These are phyloP conservation scores for Agaricales sp. DNA, from an alignment of 1,284 basidiomycete species.

Conservation along the genomic window DNA sequence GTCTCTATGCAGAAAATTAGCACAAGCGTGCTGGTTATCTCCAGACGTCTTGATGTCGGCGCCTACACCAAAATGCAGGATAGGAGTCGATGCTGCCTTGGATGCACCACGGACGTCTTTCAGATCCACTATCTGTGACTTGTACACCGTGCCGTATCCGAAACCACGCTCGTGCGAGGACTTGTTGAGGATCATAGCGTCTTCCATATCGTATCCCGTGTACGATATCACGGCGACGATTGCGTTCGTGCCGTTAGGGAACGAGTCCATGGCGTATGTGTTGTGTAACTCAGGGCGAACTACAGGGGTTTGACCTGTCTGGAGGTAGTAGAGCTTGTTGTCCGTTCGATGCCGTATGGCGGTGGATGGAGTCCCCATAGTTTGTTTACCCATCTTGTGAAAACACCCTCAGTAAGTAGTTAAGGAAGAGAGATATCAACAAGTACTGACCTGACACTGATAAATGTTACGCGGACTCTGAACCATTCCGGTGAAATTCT, in stretches of 20 bases:
- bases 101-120: slow-evolving; percentile 67
- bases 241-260: slow-evolving; percentile 97
- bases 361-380: slow-evolving; percentile 97
- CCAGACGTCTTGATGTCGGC: slow-evolving; percentile 56
- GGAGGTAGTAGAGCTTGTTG: slow-evolving; percentile 96
- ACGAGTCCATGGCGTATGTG: slow-evolving; percentile 97
- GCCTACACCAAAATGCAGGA: slow-evolving; percentile 83
- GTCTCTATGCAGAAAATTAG: slow-evolving; percentile 69
- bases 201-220: slow-evolving; percentile 99
- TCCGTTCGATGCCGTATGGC: slow-evolving; percentile 89
- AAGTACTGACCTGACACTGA: slow-evolving; percentile 66
- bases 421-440: neutral
- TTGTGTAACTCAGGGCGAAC: slow-evolving; percentile 91
- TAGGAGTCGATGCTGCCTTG: slow-evolving; percentile 41
- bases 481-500: too few relatives aligned
- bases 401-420: slow-evolving; percentile 4
- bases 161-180: slow-evolving; percentile 98
- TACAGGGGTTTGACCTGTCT: slow-evolving; percentile 91
- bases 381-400: slow-evolving; percentile 96
- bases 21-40: slow-evolving; percentile 44
- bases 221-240: slow-evolving; percentile 99
- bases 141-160: slow-evolving; percentile 95
- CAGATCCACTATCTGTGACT: slow-evolving; percentile 88
- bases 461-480: slow-evolving; percentile 83
- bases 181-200: slow-evolving; percentile 99